Percentiles rank a stretch among this genome's conserved stretches.
Evolutionary conservation across 805 yeast species (phyloP).

Genomic region (Saturnispora sekii): DNA sequence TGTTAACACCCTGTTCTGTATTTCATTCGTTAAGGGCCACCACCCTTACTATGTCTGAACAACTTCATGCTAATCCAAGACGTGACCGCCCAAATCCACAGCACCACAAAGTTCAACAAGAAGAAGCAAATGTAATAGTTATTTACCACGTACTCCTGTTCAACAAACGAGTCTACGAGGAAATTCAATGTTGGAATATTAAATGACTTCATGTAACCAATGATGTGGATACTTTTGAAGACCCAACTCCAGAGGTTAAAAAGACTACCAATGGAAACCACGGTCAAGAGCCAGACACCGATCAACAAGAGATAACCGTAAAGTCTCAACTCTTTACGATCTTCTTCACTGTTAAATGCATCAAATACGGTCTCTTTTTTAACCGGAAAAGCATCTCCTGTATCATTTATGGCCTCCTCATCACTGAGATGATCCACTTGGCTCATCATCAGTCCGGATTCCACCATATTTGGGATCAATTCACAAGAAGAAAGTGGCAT

Average conservation of each 20-base stretch:
- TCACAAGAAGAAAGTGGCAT: not conserved
- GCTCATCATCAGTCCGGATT: not conserved
- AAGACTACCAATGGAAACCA: conserved; percentile 22
- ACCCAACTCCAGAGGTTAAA: conserved; percentile 27
- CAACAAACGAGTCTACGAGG: conserved; percentile 5
- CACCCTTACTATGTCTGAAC: conserved; percentile 70
- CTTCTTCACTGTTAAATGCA: conserved; percentile 3
- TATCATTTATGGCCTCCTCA: not conserved
- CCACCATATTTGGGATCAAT: not conserved
- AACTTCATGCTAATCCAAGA: conserved; percentile 78
- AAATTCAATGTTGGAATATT: conserved; percentile 5
- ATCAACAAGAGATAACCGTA: conserved; percentile 22
- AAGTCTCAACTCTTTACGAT: conserved; percentile 11
- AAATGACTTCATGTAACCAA: not conserved
- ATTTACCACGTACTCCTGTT: conserved; percentile 13
- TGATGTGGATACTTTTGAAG: conserved; percentile 7
- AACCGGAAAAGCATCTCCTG: not conserved
- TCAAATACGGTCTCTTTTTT: too few relatives aligned
- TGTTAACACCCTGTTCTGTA: too few relatives aligned
- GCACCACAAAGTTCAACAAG: conserved; percentile 25
- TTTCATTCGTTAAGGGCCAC: conserved; percentile 21
- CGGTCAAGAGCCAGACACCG: conserved; percentile 21
- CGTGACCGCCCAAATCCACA: conserved; percentile 62
- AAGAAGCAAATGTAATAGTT: conserved; percentile 25
- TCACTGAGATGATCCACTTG: not conserved